Evolutionary conservation across 2,329 filamentous ascomycete genomes (phyloP), one percentile per base, ranked within the genome.

Genomic region (Hymenoscyphus fraxineus): DNA sequence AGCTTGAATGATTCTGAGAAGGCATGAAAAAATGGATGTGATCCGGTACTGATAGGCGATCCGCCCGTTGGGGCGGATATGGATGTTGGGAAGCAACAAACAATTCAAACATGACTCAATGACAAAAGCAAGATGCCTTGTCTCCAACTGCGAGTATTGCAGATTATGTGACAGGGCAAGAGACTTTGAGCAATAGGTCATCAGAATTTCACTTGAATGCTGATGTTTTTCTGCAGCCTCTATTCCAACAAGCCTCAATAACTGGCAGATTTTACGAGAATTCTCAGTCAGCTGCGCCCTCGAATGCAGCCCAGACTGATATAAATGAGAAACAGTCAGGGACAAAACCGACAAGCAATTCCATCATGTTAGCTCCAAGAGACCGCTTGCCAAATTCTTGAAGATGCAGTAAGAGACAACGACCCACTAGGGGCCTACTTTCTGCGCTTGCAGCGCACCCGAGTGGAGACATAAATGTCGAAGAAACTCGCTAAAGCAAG

Each of bases 371-470:
- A 19, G 47, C 47, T 47, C 22, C 19, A 22, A 54, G 6, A 12
- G 19, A 47, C 44, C 35, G 60, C 51, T 40, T 59, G 31, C 15
- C 60, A 40, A 56, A 56, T 54, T 27, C 47, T 54, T 54, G 10
- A 54, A 27, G 47, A 64, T 60, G 60, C 61, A 63, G 65, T 56
- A 58, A 60, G 32, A 55, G 65, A 61, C 60, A 57, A 66, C 67
- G 65, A 65, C 65, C 69, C 69, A 66, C 68, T 65, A 66, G 66
- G 38, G 68, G 58, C 13, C 13, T 35, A 51, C 68, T 66, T 63
- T 32, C n/a, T n/a, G 55, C 55, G 27, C 31, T 57, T 38, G 55
- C 55, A 38, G 69, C 66, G 67, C 70, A 69, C 69, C 65, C 31
- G 16, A 58, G 62, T 65, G 63, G 60, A 51, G 19, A 44, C 57